Evolutionary conservation across 495 filamentous ascomycete genomes (phyloP).

Genomic region (Astrothelium subdiscretum): DNA sequence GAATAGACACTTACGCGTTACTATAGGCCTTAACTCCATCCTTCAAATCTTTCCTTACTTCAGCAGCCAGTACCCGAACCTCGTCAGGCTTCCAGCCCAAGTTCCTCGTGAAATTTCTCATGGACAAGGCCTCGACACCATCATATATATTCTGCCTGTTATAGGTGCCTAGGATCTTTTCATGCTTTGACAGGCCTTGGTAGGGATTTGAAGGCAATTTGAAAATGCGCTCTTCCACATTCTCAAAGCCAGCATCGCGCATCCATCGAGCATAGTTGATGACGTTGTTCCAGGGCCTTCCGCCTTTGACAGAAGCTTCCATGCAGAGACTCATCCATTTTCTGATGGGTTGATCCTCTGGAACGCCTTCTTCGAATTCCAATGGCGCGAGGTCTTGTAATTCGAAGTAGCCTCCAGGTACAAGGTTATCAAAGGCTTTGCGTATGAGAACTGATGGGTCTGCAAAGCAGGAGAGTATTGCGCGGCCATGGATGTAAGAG

Average conservation of each 20-base stretch:
- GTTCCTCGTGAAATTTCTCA: slow-evolving; percentile 8
- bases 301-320: not conserved
- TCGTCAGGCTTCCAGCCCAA: slow-evolving; percentile 16
- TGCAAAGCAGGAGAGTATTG: not conserved
- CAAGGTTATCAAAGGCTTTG: slow-evolving; percentile 12
- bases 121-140: slow-evolving; percentile 8
- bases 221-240: slow-evolving; percentile 5
- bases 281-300: not conserved
- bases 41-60: slow-evolving; percentile 12
- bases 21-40: not conserved
- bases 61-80: slow-evolving; percentile 17
- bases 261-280: slow-evolving; percentile 7
- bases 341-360: not conserved
- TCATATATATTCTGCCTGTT: not conserved
- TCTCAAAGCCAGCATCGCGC: slow-evolving; percentile 14
- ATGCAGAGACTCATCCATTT: not conserved
- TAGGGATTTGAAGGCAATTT: not conserved
- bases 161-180: not conserved
- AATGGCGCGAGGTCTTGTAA: slow-evolving; percentile 18
- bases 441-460: not conserved
- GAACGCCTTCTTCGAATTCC: slow-evolving; percentile 9
- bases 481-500: slow-evolving; percentile 18
- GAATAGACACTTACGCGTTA: not conserved
- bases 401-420: slow-evolving; percentile 20
- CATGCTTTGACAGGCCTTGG: not conserved